Conservation (phyloP, 2,329 filamentous ascomycete species). For the Arthrobotrys iridis region DNA sequence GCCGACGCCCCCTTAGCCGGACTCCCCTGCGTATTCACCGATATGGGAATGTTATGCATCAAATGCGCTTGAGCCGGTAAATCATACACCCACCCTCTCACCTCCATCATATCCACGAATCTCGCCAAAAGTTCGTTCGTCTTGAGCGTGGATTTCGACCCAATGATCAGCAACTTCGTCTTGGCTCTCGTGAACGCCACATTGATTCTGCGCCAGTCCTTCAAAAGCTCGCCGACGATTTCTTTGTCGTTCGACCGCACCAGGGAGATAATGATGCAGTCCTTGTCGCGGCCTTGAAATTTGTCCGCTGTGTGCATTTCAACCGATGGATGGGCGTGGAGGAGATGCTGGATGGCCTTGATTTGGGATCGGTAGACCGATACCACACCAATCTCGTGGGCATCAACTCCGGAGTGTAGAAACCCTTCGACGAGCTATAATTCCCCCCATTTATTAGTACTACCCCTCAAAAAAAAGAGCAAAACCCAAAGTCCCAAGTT, state of each 20-base stretch:
- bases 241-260: slow-evolving; percentile 85
- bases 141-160: slow-evolving; percentile 79
- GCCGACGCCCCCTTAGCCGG: slow-evolving; percentile 55
- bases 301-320: slow-evolving; percentile 98
- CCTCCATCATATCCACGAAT: slow-evolving; percentile 81
- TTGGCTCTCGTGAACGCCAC: slow-evolving; percentile 94
- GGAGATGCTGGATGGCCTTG: slow-evolving; percentile 76
- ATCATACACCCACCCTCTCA: slow-evolving; percentile 81
- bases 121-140: slow-evolving; percentile 77
- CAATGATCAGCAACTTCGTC: slow-evolving; percentile 88
- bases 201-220: slow-evolving; percentile 92
- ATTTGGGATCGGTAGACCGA: slow-evolving; percentile 96
- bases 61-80: slow-evolving; percentile 74
- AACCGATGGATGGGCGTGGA: slow-evolving; percentile 70
- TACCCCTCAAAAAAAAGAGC: neutral
- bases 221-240: slow-evolving; percentile 87
- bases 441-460: slow-evolving; percentile 16
- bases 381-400: slow-evolving; percentile 87
- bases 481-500: neutral
- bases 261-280: slow-evolving; percentile 85
- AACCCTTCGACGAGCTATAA: slow-evolving; percentile 82
- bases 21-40: slow-evolving; percentile 63
- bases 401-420: slow-evolving; percentile 77
- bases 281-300: slow-evolving; percentile 96
- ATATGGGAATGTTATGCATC: slow-evolving; percentile 69